Evolutionary conservation across 257 asterid species (phyloP).

Genomic region (Rehmannia glutinosa): DNA sequence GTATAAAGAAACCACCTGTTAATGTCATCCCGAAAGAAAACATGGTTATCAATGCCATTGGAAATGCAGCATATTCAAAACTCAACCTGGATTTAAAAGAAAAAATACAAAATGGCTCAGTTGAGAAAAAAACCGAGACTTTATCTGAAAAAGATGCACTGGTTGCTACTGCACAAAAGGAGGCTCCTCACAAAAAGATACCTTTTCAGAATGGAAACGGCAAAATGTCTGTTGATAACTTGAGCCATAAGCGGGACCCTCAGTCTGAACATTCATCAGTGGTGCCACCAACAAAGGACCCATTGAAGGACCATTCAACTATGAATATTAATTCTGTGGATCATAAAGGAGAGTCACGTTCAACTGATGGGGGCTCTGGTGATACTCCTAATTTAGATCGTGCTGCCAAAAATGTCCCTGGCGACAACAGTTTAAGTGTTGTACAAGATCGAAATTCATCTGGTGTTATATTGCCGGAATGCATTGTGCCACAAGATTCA

Average conservation of each 20-base stretch:
- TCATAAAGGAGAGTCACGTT: slow-evolving; percentile 16
- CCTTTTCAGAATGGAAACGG: slow-evolving; percentile 21
- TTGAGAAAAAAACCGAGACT: slow-evolving; percentile 33
- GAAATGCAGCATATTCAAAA: slow-evolving; percentile 37
- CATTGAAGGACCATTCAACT: slow-evolving; percentile 19
- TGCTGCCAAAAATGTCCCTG: slow-evolving; percentile 13
- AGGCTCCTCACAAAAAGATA: slow-evolving; percentile 22
- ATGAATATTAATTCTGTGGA: slow-evolving; percentile 13
- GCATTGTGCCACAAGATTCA: slow-evolving; percentile 17
- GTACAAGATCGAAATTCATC: slow-evolving; percentile 27
- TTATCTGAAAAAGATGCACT: slow-evolving; percentile 27
- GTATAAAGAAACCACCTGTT: slow-evolving; percentile 44
- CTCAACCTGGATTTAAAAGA: slow-evolving; percentile 32
- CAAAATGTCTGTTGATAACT: slow-evolving; percentile 16
- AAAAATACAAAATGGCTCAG: slow-evolving; percentile 28
- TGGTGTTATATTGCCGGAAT: slow-evolving; percentile 21
- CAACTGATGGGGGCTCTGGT: slow-evolving; percentile 23
- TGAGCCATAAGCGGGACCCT: slow-evolving; percentile 23
- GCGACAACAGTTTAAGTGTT: slow-evolving; percentile 11
- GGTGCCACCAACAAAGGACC: slow-evolving; percentile 26
- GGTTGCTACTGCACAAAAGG: slow-evolving; percentile 16
- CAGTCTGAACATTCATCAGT: slow-evolving; percentile 15
- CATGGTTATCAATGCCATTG: slow-evolving; percentile 35
- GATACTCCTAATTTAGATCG: slow-evolving; percentile 19
- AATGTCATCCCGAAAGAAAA: slow-evolving; percentile 41